Conservation (phyloP, 441 rosid genomes). For the Euphorbia corollata region DNA sequence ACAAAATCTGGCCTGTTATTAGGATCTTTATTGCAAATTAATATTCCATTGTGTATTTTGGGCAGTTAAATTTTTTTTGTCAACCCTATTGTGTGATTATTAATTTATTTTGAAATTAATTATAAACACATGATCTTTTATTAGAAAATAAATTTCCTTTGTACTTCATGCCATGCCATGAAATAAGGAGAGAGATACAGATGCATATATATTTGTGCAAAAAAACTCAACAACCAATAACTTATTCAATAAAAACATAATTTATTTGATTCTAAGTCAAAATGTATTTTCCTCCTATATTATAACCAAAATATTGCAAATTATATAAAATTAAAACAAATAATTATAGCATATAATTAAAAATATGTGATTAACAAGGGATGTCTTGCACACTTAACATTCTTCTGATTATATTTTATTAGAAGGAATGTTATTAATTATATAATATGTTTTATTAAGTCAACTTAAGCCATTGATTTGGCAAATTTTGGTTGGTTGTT, state of each 20-base stretch:
- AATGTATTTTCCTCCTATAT: background rate
- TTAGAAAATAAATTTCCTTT: slow-evolving; percentile 16
- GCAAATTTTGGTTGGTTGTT: slow-evolving; percentile 12
- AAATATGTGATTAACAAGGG: slow-evolving; percentile 9
- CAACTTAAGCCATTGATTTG: slow-evolving; percentile 31
- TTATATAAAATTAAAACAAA: background rate
- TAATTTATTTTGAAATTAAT: slow-evolving; percentile 1
- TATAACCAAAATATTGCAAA: background rate
- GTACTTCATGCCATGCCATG: slow-evolving; percentile 33
- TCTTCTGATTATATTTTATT: slow-evolving; percentile 23
- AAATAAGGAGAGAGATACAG: slow-evolving; percentile 22
- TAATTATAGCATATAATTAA: background rate
- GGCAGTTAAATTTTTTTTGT: slow-evolving; percentile 26
- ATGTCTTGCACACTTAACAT: slow-evolving; percentile 30
- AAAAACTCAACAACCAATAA: slow-evolving; percentile 20
- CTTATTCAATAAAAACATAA: background rate
- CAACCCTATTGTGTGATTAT: slow-evolving; percentile 35
- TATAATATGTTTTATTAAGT: slow-evolving; percentile 20
- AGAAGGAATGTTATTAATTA: background rate
- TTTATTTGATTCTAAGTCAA: background rate
- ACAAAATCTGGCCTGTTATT: background rate
- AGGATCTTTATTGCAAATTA: slow-evolving; percentile 18
- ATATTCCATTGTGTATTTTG: slow-evolving; percentile 24
- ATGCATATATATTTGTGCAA: slow-evolving; percentile 6
- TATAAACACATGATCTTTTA: background rate